Conservation (phyloP, 2,329 filamentous ascomycete genomes). For the Beauveria sp. region DNA sequence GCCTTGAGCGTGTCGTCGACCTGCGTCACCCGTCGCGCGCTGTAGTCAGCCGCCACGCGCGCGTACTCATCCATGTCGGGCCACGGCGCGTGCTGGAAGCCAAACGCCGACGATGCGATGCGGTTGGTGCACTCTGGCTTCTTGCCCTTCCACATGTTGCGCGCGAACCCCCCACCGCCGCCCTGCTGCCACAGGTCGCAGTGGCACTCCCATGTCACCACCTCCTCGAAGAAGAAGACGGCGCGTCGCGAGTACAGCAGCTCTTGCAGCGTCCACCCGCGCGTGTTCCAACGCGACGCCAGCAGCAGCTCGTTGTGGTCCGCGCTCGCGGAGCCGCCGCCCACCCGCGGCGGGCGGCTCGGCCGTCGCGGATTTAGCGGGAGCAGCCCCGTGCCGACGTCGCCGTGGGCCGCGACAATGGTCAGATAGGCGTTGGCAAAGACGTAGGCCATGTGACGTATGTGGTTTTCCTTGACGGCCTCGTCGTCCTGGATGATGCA, state of each 20-base stretch:
- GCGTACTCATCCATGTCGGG: conserved; percentile 39
- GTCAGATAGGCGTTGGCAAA: conserved; percentile 38
- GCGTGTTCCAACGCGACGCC: conserved; percentile 30
- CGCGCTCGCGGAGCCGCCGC: conserved; percentile 11
- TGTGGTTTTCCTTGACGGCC: conserved; percentile 30
- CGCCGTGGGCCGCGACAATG: conserved; percentile 34
- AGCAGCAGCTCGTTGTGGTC: conserved; percentile 32
- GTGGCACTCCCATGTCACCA: conserved; percentile 38
- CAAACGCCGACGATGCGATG: conserved; percentile 26
- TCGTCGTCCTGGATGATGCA: conserved; percentile 39
- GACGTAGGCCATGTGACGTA: conserved; percentile 37
- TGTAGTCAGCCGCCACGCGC: conserved; percentile 36
- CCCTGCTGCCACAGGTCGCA: conserved; percentile 34
- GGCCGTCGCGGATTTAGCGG: conserved; percentile 28
- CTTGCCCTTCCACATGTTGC: conserved; percentile 15
- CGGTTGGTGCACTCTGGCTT: conserved; percentile 25
- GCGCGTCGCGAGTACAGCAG: conserved; percentile 33
- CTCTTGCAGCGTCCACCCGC: conserved; percentile 38
- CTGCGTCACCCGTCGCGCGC: conserved; percentile 28
- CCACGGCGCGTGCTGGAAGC: conserved; percentile 34
- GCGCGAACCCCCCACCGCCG: not conserved
- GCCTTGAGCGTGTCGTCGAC: conserved; percentile 36
- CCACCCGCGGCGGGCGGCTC: conserved; percentile 18
- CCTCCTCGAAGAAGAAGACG: conserved; percentile 36
- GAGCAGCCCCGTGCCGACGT: conserved; percentile 29